phyloP scores from a whole-genome alignment of 202 grass and related monocot genomes.

The Musa balbisiana region DNA sequence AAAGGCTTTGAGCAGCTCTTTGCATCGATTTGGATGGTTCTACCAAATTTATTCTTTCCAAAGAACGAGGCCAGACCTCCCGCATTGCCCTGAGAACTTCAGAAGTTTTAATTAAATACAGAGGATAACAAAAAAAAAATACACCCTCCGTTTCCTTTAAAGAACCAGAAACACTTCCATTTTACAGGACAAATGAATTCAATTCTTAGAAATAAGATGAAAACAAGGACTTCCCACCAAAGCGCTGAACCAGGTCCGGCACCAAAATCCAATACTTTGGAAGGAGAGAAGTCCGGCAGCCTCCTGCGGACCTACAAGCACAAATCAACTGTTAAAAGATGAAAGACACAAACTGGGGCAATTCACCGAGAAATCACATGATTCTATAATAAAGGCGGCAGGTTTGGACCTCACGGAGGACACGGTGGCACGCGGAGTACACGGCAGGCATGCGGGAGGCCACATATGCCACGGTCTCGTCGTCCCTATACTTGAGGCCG shows the following conservation, averaged over 20 bases:
- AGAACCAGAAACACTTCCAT: not conserved
- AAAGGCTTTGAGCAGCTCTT: conserved; percentile 78
- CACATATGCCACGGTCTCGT: conserved; percentile 5
- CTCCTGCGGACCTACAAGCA: conserved; percentile 52
- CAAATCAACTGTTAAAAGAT: not conserved
- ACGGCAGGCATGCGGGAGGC: conserved; percentile 63
- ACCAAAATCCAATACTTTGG: conserved; percentile 86
- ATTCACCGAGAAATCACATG: not conserved
- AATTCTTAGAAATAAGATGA: not conserved
- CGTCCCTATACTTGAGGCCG: conserved; percentile 39
- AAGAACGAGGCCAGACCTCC: conserved; percentile 82
- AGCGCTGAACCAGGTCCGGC: conserved; percentile 84
- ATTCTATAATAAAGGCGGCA: not conserved
- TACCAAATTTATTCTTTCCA: conserved; percentile 77
- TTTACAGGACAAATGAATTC: not conserved
- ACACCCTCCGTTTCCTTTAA: not conserved
- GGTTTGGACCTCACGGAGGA: conserved; percentile 70
- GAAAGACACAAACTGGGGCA: not conserved
- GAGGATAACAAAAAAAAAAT: not conserved
- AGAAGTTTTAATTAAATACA: conserved; percentile 4
- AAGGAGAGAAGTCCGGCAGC: conserved; percentile 59
- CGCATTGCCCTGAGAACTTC: conserved; percentile 68
- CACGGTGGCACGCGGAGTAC: conserved; percentile 70
- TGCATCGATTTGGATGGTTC: conserved; percentile 99
- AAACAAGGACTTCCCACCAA: conserved; percentile 40